Evolutionary conservation across 2,329 filamentous ascomycete species (phyloP).

Genomic region (Simplicillium sp.): DNA sequence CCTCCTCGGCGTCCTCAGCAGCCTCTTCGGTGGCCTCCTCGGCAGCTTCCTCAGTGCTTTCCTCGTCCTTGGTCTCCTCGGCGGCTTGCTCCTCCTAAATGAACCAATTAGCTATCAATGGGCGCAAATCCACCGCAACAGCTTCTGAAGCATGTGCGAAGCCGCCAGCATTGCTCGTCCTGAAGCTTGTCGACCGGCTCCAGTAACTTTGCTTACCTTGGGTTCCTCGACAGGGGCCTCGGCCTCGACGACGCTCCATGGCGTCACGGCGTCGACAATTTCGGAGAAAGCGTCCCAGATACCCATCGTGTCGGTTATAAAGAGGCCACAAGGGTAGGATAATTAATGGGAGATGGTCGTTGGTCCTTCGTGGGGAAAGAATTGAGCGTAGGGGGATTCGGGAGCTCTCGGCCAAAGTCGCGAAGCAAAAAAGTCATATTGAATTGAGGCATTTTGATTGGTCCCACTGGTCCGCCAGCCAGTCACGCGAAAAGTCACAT

Average conservation of each 20-base stretch:
- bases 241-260: conserved; percentile 55
- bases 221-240: conserved; percentile 59
- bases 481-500: conserved; percentile 14
- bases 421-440: conserved; percentile 32
- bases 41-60: conserved; percentile 13
- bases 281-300: conserved; percentile 57
- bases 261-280: conserved; percentile 54
- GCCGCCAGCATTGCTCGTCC: too few species aligned
- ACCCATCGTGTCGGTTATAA: conserved; percentile 41
- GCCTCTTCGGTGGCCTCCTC: conserved; percentile 32
- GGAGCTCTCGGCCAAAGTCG: conserved; percentile 31
- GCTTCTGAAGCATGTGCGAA: too few species aligned
- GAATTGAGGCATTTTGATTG: conserved; percentile 43
- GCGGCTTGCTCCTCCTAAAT: conserved; percentile 24
- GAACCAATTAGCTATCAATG: conserved; percentile 11
- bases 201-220: conserved; percentile 31
- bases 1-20: conserved; percentile 37
- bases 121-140: not conserved
- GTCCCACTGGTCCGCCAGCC: conserved; percentile 13
- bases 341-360: conserved; percentile 30
- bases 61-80: conserved; percentile 16
- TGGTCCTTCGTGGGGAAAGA: conserved; percentile 22
- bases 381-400: conserved; percentile 22
- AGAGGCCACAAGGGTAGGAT: conserved; percentile 14
- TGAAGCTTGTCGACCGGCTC: too few species aligned